A percentile compares a stretch with the other conserved stretches of the same genome.
phyloP scores from a whole-genome alignment of 306 rosid genomes.

The Abrus pulchellus region DNA sequence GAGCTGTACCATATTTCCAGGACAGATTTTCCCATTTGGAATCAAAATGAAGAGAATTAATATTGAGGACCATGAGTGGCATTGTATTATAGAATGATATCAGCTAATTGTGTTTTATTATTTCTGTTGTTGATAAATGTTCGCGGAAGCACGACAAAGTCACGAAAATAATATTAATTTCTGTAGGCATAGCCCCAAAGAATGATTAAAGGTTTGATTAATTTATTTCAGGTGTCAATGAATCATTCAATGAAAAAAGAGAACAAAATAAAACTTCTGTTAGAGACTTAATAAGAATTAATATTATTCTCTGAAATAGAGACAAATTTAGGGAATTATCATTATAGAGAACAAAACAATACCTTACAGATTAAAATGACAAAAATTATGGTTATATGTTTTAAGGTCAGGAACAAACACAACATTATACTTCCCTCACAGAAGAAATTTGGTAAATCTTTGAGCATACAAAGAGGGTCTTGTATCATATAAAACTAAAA shows the following conservation, averaged over 20 bases:
- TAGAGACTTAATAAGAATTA: not conserved
- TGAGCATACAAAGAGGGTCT: conserved; percentile 19
- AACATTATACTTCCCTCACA: conserved; percentile 17
- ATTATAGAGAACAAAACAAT: conserved; percentile 18
- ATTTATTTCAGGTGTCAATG: not conserved
- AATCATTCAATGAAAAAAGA: conserved; percentile 16
- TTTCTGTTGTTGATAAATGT: not conserved
- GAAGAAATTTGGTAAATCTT: conserved; percentile 15
- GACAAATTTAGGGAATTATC: not conserved
- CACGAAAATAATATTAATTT: not conserved
- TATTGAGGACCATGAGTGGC: not conserved
- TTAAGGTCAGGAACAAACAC: not conserved
- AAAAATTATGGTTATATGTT: conserved; percentile 20
- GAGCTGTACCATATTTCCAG: conserved; percentile 7
- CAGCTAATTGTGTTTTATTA: not conserved
- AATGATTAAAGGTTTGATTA: conserved; percentile 10
- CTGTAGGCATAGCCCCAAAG: conserved; percentile 1
- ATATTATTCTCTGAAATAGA: not conserved
- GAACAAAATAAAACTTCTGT: not conserved
- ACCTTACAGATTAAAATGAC: conserved; percentile 11
- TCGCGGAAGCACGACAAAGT: conserved; percentile 6
- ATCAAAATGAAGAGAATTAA: not conserved
- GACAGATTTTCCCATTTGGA: not conserved
- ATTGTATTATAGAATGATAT: not conserved
- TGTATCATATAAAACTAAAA: conserved; percentile 30